A percentile compares a stretch with the other conserved stretches of the same genome.
Conservation (phyloP, 495 filamentous ascomycete species). For the Pseudomonodictys pantanalensis region DNA sequence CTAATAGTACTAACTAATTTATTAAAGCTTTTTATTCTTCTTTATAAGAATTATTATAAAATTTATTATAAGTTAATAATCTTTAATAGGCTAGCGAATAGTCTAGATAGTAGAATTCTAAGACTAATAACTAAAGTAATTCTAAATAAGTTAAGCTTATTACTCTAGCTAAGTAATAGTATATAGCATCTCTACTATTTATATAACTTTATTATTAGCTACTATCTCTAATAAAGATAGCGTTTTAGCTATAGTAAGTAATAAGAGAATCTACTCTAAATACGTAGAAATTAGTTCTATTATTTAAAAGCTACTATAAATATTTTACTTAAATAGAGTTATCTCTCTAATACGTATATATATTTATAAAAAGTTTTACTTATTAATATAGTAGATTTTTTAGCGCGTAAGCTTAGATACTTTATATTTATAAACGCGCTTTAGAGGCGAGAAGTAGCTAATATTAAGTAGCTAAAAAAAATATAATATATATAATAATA, state of each 20-base stretch:
- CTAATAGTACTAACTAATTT: no score
- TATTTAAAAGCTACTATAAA: constrained; percentile 8
- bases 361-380: neutral
- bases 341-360: neutral
- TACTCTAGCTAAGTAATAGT: no score
- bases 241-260: no score
- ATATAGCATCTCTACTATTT: constrained; percentile 6
- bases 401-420: neutral
- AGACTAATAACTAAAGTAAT: no score
- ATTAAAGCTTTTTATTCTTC: no score
- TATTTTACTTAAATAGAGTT: constrained; percentile 7
- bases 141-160: no score
- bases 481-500: neutral
- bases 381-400: constrained; percentile 6
- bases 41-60: no score
- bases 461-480: constrained; percentile 11
- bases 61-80: no score
- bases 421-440: neutral
- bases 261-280: constrained; percentile 8
- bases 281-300: constrained; percentile 6
- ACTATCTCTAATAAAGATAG: constrained; percentile 2
- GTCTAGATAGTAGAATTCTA: no score
- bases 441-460: constrained; percentile 12
- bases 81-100: no score
- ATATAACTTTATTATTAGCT: neutral